Conservation (phyloP, 73 alveolate genomes). For the Tetrahymena malaccensis region DNA sequence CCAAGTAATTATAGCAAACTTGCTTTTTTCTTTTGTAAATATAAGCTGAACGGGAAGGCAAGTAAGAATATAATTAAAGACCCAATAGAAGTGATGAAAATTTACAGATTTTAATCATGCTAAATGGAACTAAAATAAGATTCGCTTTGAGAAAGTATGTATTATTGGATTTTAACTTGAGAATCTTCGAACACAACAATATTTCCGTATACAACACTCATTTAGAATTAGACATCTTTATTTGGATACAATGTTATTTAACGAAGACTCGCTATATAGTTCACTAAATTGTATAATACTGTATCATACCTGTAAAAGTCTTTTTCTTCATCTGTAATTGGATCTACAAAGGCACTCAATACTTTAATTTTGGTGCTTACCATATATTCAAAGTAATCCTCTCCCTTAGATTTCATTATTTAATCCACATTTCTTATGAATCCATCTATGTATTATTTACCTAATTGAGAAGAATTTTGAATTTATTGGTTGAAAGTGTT, state of each 20-base stretch:
- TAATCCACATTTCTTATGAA: not conserved
- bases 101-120: not conserved
- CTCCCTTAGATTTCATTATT: not conserved
- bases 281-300: not conserved
- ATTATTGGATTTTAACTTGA: not conserved
- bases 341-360: not conserved
- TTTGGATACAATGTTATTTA: not conserved
- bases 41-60: not conserved
- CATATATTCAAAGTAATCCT: not conserved
- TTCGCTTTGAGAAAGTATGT: not conserved
- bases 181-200: not conserved
- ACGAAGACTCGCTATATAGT: not conserved
- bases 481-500: not conserved
- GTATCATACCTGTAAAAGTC: not conserved
- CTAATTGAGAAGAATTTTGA: not conserved
- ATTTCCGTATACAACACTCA: not conserved
- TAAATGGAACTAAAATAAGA: not conserved
- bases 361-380: not conserved
- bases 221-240: not conserved
- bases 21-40: not conserved
- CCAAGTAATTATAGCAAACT: not conserved
- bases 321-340: not conserved
- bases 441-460: not conserved
- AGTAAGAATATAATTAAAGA: not conserved
- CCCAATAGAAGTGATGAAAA: not conserved